These are phyloP conservation scores for Macrolepiota albuminosa DNA, from an alignment of 768 basidiomycete species.

Conservation along the genomic window DNA sequence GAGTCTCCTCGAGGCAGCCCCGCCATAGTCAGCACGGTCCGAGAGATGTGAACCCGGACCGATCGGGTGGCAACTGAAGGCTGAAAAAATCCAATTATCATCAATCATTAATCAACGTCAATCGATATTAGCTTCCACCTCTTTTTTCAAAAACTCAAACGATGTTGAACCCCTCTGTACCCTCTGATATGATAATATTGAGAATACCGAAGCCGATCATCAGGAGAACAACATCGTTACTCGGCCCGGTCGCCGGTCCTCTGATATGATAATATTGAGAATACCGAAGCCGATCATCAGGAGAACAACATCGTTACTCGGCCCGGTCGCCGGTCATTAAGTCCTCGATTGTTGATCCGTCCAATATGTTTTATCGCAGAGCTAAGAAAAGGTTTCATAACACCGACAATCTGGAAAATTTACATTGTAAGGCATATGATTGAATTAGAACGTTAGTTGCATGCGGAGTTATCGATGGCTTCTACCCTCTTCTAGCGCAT, in stretches of 20 bases:
- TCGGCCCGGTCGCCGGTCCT: neutral
- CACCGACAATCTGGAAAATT: neutral
- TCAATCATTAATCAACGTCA: too few species aligned
- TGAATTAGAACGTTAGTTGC: neutral
- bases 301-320: neutral
- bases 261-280: neutral
- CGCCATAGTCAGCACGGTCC: neutral
- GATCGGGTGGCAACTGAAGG: neutral
- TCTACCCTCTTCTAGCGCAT: neutral
- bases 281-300: neutral
- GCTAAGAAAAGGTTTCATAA: neutral
- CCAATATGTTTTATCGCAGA: neutral
- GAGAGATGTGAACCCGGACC: neutral
- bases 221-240: neutral
- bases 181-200: neutral
- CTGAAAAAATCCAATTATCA: neutral
- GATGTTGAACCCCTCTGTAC: neutral
- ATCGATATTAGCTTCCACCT: neutral
- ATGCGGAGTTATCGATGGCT: neutral
- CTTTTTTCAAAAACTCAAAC: neutral
- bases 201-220: neutral
- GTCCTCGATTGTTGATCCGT: slow-evolving; percentile 7
- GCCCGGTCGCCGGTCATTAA: neutral
- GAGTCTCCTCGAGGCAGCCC: neutral
- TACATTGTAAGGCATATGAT: neutral